Evolutionary conservation across 1,284 basidiomycete species (phyloP).

Genomic region (Amylostereum areolatum): DNA sequence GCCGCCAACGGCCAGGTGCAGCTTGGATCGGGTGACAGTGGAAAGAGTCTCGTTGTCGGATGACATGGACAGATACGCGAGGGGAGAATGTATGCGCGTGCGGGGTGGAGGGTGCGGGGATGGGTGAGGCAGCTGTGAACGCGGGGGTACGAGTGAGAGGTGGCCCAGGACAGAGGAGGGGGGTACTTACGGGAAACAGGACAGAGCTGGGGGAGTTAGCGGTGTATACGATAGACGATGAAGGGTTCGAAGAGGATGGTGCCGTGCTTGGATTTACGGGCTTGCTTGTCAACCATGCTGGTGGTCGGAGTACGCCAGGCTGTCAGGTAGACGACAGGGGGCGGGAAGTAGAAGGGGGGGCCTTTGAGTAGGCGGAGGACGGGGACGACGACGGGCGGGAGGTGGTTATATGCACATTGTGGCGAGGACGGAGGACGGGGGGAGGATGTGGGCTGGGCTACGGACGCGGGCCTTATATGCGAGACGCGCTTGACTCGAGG

Average conservation of each 20-base stretch:
- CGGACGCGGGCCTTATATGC: background rate
- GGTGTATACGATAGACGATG: constrained; percentile 80
- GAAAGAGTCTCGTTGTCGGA: constrained; percentile 23
- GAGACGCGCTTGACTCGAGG: constrained; percentile 1
- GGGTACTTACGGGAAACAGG: constrained; percentile 20
- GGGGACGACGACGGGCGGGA: constrained; percentile 14
- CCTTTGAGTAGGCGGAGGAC: constrained; percentile 13
- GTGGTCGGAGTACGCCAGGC: constrained; percentile 34
- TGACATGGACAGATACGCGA: constrained; percentile 15
- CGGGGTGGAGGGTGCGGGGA: background rate
- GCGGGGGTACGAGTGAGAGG: background rate
- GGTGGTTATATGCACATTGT: constrained; percentile 43
- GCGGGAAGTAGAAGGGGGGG: constrained; percentile 14
- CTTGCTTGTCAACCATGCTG: constrained; percentile 78
- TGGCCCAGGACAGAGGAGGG: constrained; percentile 4
- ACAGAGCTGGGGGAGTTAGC: constrained; percentile 28
- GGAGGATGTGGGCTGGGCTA: constrained; percentile 19
- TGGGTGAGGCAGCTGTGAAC: constrained; percentile 7
- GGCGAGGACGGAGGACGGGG: constrained; percentile 24
- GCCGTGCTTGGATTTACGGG: constrained; percentile 75
- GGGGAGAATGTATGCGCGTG: constrained; percentile 14
- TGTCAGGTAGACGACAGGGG: constrained; percentile 29
- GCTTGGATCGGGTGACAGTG: constrained; percentile 66
- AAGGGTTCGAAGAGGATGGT: constrained; percentile 78
- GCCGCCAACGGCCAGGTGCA: constrained; percentile 52